These are phyloP conservation scores for Capronia coronata DNA, from an alignment of 2,329 filamentous ascomycete genomes.

Conservation along the genomic window DNA sequence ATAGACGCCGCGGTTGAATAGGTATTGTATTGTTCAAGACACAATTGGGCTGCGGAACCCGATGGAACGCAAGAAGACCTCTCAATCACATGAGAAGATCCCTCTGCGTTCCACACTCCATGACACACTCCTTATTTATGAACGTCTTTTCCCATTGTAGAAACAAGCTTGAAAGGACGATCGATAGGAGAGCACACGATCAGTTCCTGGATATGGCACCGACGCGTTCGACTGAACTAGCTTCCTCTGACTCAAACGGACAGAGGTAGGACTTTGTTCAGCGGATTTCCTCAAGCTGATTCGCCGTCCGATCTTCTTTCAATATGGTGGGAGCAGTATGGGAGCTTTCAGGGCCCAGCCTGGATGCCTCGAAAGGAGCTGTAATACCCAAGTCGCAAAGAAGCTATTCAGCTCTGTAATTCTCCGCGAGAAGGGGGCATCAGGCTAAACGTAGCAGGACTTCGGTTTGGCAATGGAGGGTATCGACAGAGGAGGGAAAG, in stretches of 20 bases:
- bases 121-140: conserved; percentile 27
- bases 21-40: conserved; percentile 8
- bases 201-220: conserved; percentile 22
- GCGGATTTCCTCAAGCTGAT: background rate
- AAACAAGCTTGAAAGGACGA: conserved; percentile 7
- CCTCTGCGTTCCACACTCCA: conserved; percentile 47
- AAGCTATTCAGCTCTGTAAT: conserved; percentile 7
- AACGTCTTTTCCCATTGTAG: conserved; percentile 7
- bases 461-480: background rate
- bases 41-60: conserved; percentile 40
- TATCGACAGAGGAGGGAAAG: conserved; percentile 1
- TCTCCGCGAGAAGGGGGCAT: conserved; percentile 16
- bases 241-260: conserved; percentile 7
- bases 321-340: background rate
- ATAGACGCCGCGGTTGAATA: conserved; percentile 1
- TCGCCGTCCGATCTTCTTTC: background rate
- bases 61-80: conserved; percentile 49
- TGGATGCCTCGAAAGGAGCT: background rate
- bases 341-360: background rate
- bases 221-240: conserved; percentile 13
- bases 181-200: conserved; percentile 18
- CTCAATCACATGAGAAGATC: conserved; percentile 44
- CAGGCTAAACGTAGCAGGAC: no score
- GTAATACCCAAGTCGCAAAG: conserved; percentile 1
- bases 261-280: conserved; percentile 7